phyloP scores from a whole-genome alignment of 768 basidiomycete species.

The Royoungia palumana region DNA sequence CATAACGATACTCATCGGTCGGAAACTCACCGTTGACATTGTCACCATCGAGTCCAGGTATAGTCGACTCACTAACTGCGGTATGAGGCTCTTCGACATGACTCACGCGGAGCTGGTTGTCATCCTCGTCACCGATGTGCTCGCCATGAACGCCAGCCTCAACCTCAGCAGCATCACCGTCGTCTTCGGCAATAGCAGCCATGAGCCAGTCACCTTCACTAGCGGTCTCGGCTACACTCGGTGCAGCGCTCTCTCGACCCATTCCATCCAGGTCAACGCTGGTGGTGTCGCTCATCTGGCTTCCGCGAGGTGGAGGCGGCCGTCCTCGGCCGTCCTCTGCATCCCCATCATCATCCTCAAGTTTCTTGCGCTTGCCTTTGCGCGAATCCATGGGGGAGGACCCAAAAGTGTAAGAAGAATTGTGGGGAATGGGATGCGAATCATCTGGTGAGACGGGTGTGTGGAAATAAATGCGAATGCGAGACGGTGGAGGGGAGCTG shows the following conservation, averaged over 20 bases:
- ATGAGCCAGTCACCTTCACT: constrained; percentile 87
- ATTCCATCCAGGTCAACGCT: constrained; percentile 56
- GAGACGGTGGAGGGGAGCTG: constrained; percentile 59
- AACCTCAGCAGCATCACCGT: constrained; percentile 52
- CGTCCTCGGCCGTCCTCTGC: constrained; percentile 66
- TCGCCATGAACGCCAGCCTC: constrained; percentile 56
- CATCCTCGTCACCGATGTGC: constrained; percentile 44
- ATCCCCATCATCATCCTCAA: constrained; percentile 86
- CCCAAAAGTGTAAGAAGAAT: constrained; percentile 38
- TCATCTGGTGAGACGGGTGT: constrained; percentile 84
- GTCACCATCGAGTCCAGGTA: constrained; percentile 32
- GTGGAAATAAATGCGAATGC: constrained; percentile 90
- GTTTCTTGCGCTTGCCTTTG: constrained; percentile 85
- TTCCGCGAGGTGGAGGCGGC: constrained; percentile 53
- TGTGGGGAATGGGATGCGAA: constrained; percentile 68
- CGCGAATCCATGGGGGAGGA: constrained; percentile 54
- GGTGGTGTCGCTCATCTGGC: constrained; percentile 49
- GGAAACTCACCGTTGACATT: constrained; percentile 53
- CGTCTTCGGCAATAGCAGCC: constrained; percentile 79
- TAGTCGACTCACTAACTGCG: constrained; percentile 31
- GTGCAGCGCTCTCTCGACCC: constrained; percentile 59
- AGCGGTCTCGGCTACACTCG: constrained; percentile 56
- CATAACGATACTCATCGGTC: constrained; percentile 32
- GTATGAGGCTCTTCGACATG: constrained; percentile 38
- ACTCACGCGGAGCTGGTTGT: constrained; percentile 43